Evolutionary conservation across 371 early-diverging fungal species (phyloP), one percentile per base, ranked within the genome.

Genomic region (Enteropsectra breve): DNA sequence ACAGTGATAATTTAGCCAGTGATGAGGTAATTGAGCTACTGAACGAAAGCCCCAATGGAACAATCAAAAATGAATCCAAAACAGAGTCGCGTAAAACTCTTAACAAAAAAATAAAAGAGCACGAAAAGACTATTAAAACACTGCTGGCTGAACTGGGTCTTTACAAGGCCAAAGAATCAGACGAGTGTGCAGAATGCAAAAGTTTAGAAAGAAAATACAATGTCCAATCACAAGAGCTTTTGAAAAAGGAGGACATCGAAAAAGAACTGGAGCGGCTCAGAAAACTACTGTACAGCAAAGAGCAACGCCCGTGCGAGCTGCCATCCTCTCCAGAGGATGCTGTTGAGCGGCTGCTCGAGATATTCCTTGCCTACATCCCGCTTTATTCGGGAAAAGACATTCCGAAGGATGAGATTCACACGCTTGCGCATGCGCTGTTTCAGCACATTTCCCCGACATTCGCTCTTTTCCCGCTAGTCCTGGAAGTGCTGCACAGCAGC

Each of bases 361-460:
- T 72, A 0, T 76, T 58, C 40, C 8, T 76, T 28, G 67, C 71
- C 24, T 46, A 69, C 60, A 26, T 36, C 24, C 76, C 76, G 13
- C 4, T 29, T 1, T 70, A 64, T 54, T 32, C 63, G 5, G 52
- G 38, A 13, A 38, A 63, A 0, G 33, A 40, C 21, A 47, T 69
- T 21, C 73, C 76, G 26, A 48, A 29, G 21, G 52, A 67, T 46
- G 72, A 76, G 26, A 61, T 61, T 11, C 24, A 72, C 2, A 43
- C 58, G 15, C 57, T 72, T 2, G 72, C 72, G 0, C 68, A 76
- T 50, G 37, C 48, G 43, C 33, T 68, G 32, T n/a, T n/a, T n/a
- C n/a, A n/a, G n/a, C n/a, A n/a, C n/a, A n/a, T n/a, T n/a, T n/a
- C n/a, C n/a, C n/a, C n/a, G n/a, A 54, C 34, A 18, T 46, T 61